Evolutionary conservation across 2,329 filamentous ascomycete species (phyloP).

Genomic region (Penicillium brasilianum): DNA sequence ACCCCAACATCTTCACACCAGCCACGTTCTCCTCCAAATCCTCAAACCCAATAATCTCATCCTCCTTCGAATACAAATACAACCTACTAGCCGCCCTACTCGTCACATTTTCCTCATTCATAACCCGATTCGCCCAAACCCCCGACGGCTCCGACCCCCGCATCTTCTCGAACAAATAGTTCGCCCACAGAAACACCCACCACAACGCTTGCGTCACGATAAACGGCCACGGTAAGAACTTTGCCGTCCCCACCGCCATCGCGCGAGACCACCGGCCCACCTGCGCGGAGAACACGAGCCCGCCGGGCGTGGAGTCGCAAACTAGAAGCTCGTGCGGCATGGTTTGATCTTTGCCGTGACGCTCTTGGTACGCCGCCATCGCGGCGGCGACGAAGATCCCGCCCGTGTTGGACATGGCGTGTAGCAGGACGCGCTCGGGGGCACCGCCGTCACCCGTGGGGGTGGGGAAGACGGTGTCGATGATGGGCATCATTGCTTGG

Average conservation of each 20-base stretch:
- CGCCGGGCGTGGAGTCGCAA: constrained; percentile 61
- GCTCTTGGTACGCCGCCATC: constrained; percentile 52
- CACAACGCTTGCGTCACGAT: constrained; percentile 56
- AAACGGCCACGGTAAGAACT: constrained; percentile 51
- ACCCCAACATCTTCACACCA: constrained; percentile 50
- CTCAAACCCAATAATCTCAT: constrained; percentile 33
- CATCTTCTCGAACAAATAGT: constrained; percentile 35
- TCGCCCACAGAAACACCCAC: constrained; percentile 49
- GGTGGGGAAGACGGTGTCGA: constrained; percentile 31
- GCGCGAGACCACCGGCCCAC: constrained; percentile 59
- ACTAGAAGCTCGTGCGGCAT: constrained; percentile 58
- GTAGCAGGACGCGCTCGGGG: constrained; percentile 52
- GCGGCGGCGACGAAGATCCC: constrained; percentile 59
- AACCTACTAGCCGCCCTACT: constrained; percentile 20
- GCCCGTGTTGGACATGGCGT: constrained; percentile 65
- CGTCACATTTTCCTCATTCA: constrained; percentile 22
- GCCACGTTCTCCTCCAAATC: constrained; percentile 33
- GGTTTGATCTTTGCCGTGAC: constrained; percentile 36
- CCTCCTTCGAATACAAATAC: constrained; percentile 34
- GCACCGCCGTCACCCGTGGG: constrained; percentile 24
- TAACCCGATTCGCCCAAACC: constrained; percentile 27
- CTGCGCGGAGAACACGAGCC: constrained; percentile 43
- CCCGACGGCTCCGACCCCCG: constrained; percentile 24
- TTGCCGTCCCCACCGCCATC: constrained; percentile 57
- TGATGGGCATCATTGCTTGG: constrained; percentile 53